Conservation (phyloP, 2,329 filamentous ascomycete genomes). For the Aspergillus cejpii region DNA sequence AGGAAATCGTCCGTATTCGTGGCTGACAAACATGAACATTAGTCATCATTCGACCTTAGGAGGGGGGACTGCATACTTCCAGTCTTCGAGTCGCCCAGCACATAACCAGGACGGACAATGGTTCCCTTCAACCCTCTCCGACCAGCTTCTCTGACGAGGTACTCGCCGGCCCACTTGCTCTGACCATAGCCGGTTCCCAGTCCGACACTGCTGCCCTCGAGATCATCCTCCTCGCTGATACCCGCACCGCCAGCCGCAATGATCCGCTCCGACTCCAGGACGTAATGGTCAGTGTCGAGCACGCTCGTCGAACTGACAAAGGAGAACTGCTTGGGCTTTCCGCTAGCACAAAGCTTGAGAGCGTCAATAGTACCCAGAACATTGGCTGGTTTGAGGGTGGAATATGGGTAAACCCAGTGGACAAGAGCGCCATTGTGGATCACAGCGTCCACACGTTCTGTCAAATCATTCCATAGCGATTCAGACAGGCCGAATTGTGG, state of each 20-base stretch:
- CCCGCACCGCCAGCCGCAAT: slow-evolving; percentile 55
- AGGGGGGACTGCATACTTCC: slow-evolving; percentile 44
- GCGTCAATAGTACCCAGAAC: slow-evolving; percentile 74
- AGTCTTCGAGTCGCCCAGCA: slow-evolving; percentile 63
- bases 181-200: slow-evolving; percentile 87
- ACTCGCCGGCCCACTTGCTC: slow-evolving; percentile 74
- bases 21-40: slow-evolving; percentile 30
- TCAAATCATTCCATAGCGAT: slow-evolving; percentile 58
- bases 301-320: slow-evolving; percentile 80
- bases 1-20: slow-evolving; percentile 86
- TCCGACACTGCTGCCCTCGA: slow-evolving; percentile 67
- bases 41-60: not conserved
- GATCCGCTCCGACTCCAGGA: slow-evolving; percentile 61
- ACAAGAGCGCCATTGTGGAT: slow-evolving; percentile 75
- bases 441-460: slow-evolving; percentile 61
- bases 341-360: slow-evolving; percentile 66
- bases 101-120: slow-evolving; percentile 77
- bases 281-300: slow-evolving; percentile 75
- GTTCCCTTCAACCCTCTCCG: slow-evolving; percentile 66
- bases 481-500: slow-evolving; percentile 66
- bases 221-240: slow-evolving; percentile 68
- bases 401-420: slow-evolving; percentile 77
- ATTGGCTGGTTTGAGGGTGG: slow-evolving; percentile 64
- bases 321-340: slow-evolving; percentile 69
- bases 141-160: slow-evolving; percentile 71